phyloP scores from a whole-genome alignment of 2,329 filamentous ascomycete genomes.

The Blastomyces silverae region DNA sequence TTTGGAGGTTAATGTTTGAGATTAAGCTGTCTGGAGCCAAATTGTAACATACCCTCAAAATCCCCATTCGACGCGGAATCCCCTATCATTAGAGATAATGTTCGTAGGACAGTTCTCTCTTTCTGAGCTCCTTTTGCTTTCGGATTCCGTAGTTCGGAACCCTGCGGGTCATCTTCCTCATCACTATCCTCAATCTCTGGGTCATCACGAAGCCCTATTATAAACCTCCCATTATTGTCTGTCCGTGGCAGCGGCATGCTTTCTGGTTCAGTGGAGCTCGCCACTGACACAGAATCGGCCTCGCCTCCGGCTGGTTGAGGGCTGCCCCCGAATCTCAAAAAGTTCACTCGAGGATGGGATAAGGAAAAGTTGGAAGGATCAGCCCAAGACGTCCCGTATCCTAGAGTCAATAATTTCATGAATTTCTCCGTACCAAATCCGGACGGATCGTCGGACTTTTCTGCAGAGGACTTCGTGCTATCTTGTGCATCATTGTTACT shows the following conservation, averaged over 20 bases:
- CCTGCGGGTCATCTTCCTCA: slow-evolving; percentile 24
- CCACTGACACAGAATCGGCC: slow-evolving; percentile 18
- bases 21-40: not conserved
- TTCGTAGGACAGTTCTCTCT: slow-evolving; percentile 34
- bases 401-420: slow-evolving; percentile 46
- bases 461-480: slow-evolving; percentile 11
- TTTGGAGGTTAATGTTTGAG: not conserved
- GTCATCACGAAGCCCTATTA: slow-evolving; percentile 42
- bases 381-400: slow-evolving; percentile 46
- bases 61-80: slow-evolving; percentile 19
- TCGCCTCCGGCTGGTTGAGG: not conserved
- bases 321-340: slow-evolving; percentile 24
- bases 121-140: slow-evolving; percentile 19
- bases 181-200: slow-evolving; percentile 35
- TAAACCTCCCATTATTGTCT: slow-evolving; percentile 33
- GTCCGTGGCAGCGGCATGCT: slow-evolving; percentile 23
- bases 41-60: slow-evolving; percentile 21
- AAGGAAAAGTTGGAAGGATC: slow-evolving; percentile 31
- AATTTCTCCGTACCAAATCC: slow-evolving; percentile 40
- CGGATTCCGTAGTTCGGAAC: not conserved
- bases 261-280: slow-evolving; percentile 23
- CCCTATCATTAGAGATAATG: slow-evolving; percentile 32
- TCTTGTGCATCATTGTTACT: slow-evolving; percentile 20
- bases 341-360: slow-evolving; percentile 26
- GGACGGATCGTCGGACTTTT: slow-evolving; percentile 26